Evolutionary conservation across 1,284 basidiomycete species (phyloP).

Genomic region (Trametes versicolor): DNA sequence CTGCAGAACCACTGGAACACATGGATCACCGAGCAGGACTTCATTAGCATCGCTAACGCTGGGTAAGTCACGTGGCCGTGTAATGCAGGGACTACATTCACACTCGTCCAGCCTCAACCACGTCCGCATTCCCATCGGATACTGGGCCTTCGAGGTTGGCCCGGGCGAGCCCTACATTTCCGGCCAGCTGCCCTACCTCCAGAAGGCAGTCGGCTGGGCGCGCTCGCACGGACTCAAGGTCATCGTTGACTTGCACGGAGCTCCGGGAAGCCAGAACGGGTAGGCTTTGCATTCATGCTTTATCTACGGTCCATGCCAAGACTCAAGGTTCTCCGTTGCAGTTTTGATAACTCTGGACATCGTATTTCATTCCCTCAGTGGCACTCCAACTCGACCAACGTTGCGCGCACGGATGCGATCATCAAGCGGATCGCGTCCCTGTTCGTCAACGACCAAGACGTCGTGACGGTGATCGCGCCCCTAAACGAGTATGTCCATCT

Average conservation of each 20-base stretch:
- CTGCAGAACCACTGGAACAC: constrained; percentile 82
- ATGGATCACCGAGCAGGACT: constrained; percentile 83
- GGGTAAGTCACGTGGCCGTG: constrained; percentile 57
- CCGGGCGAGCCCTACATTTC: constrained; percentile 87
- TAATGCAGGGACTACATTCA: constrained; percentile 18
- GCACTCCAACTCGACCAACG: constrained; percentile 74
- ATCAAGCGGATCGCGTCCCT: constrained; percentile 71
- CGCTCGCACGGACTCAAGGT: constrained; percentile 80
- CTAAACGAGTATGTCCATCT: constrained; percentile 72
- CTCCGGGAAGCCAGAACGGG: constrained; percentile 88
- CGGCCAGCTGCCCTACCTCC: constrained; percentile 81
- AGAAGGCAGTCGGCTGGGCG: constrained; percentile 84
- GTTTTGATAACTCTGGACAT: constrained; percentile 91
- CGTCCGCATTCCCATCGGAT: constrained; percentile 89
- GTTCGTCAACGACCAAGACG: constrained; percentile 63
- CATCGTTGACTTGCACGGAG: constrained; percentile 86
- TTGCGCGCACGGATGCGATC: constrained; percentile 76
- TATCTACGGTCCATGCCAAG: constrained; percentile 1
- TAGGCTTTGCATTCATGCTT: constrained; percentile 42
- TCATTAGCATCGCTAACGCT: constrained; percentile 76
- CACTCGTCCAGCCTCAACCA: constrained; percentile 71
- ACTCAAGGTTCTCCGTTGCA: constrained; percentile 38
- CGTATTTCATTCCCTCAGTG: constrained; percentile 70
- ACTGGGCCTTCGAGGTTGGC: constrained; percentile 90
- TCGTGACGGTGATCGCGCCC: constrained; percentile 80